A percentile compares a stretch with the other conserved stretches of the same genome.
Conservation (phyloP, 305 asterid species). For the Lippia alba region DNA sequence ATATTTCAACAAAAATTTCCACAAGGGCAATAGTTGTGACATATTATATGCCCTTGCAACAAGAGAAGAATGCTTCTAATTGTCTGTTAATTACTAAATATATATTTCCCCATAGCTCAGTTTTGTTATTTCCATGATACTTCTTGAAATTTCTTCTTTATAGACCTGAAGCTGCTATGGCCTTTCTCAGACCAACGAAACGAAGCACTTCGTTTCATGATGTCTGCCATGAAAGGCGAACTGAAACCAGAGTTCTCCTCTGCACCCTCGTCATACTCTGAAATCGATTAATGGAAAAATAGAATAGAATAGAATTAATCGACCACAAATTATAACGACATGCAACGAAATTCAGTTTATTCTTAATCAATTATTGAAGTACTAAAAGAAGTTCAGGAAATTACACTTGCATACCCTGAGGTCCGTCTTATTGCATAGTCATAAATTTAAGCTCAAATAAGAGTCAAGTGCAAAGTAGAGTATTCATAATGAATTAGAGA, state of each 20-base stretch:
- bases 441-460: no score
- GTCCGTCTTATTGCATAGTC: no score
- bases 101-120: not conserved
- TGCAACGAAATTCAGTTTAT: not conserved
- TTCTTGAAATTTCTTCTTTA: constrained; percentile 77
- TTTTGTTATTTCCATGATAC: constrained; percentile 60
- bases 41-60: no score
- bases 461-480: no score
- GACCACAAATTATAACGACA: not conserved
- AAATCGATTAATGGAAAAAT: constrained; percentile 26
- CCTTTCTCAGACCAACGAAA: constrained; percentile 83
- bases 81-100: not conserved
- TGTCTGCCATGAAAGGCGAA: constrained; percentile 78
- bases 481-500: no score
- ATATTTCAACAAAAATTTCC: not conserved
- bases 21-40: not conserved
- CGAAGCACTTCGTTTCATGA: constrained; percentile 64
- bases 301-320: not conserved
- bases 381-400: not conserved
- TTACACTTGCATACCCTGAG: no score
- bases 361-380: not conserved
- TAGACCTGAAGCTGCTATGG: constrained; percentile 79
- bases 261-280: constrained; percentile 75
- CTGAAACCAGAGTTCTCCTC: constrained; percentile 50
- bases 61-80: not conserved